A percentile compares a stretch with the other conserved stretches of the same genome.
phyloP scores from a whole-genome alignment of 495 filamentous ascomycete genomes.

The Daldinia loculata region DNA sequence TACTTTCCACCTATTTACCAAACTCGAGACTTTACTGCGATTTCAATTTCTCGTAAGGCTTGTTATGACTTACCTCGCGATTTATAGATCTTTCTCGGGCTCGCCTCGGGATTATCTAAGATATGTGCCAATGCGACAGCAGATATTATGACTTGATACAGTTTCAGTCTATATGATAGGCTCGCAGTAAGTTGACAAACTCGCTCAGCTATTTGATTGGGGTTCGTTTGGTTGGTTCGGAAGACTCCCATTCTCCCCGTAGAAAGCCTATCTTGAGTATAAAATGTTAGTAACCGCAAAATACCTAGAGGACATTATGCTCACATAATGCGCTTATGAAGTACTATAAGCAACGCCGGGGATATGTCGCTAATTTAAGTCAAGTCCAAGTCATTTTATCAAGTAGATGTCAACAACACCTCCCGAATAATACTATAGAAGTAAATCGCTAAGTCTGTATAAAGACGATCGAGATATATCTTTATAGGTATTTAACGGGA shows the following conservation, averaged over 20 bases:
- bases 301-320: not conserved
- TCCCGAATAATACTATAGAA: no score
- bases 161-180: not conserved
- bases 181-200: not conserved
- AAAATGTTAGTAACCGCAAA: not conserved
- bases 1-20: slow-evolving; percentile 6
- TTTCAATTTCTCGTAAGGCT: not conserved
- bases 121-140: not conserved
- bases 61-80: not conserved
- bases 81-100: not conserved
- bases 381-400: no score
- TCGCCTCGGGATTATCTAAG: not conserved
- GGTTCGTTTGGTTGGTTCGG: not conserved
- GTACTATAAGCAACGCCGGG: not conserved
- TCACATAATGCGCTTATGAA: not conserved
- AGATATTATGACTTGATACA: not conserved
- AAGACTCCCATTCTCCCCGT: not conserved
- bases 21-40: slow-evolving; percentile 38
- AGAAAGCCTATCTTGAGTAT: not conserved
- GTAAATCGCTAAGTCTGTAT: no score
- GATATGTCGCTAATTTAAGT: no score
- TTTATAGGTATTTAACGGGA: no score
- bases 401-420: no score
- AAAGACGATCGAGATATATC: no score
- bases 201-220: not conserved